Evolutionary conservation across 2,329 filamentous ascomycete species (phyloP).

Genomic region (Cercospora brassicicola): DNA sequence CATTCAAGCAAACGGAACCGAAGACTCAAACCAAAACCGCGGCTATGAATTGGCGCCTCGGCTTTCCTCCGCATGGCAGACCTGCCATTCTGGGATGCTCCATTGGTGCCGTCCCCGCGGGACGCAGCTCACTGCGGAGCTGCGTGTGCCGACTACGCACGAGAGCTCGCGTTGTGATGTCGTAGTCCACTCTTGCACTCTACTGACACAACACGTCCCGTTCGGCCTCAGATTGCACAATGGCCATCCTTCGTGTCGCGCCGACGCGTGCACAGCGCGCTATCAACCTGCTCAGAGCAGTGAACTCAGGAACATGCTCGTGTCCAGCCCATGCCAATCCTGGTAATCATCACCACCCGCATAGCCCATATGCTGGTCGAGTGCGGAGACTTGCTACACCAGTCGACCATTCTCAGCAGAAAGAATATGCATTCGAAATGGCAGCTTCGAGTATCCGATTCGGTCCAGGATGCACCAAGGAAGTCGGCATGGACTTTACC

Average conservation of each 20-base stretch:
- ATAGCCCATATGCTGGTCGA: slow-evolving; percentile 54
- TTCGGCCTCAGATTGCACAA: slow-evolving; percentile 18
- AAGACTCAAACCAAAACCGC: background rate
- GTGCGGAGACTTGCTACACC: slow-evolving; percentile 70
- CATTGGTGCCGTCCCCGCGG: background rate
- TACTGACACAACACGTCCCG: background rate
- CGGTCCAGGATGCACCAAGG: slow-evolving; percentile 86
- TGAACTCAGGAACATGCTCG: slow-evolving; percentile 77
- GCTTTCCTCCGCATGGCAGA: background rate
- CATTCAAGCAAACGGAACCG: background rate
- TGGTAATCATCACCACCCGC: slow-evolving; percentile 60
- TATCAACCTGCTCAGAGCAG: slow-evolving; percentile 74
- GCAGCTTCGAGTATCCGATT: slow-evolving; percentile 93
- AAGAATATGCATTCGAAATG: slow-evolving; percentile 99
- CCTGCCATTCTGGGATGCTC: background rate
- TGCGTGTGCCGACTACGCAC: background rate
- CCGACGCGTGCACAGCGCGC: slow-evolving; percentile 59
- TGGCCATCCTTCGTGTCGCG: slow-evolving; percentile 43
- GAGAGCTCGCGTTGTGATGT: slow-evolving; percentile 3
- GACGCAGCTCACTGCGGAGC: background rate
- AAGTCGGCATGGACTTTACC: slow-evolving; percentile 93
- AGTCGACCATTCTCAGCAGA: slow-evolving; percentile 67
- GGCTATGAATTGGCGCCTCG: slow-evolving; percentile 1
- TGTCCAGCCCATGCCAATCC: slow-evolving; percentile 95
- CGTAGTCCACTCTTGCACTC: background rate